Evolutionary conservation across 352 stramenopile genomes (phyloP).

Genomic region (Phytophthora lateralis): DNA sequence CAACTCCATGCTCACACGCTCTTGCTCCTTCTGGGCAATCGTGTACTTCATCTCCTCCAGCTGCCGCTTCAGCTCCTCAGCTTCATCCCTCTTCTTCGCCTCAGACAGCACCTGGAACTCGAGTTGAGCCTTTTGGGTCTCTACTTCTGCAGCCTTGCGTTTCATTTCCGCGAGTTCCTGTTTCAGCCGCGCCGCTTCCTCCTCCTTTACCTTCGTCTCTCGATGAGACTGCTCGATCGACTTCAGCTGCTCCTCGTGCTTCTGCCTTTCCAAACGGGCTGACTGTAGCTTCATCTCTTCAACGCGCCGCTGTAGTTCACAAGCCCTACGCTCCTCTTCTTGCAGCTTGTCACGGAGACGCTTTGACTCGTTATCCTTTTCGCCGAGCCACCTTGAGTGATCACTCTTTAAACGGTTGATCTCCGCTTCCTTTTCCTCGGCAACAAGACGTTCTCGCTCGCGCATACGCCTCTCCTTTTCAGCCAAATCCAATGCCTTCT

Average conservation of each 20-base stretch:
- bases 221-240: constrained; percentile 39
- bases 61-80: constrained; percentile 42
- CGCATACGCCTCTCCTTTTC: constrained; percentile 66
- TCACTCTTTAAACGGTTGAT: constrained; percentile 71
- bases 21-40: constrained; percentile 54
- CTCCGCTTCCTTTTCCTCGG: constrained; percentile 64
- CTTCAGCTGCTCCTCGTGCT: constrained; percentile 47
- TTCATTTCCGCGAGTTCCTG: constrained; percentile 67
- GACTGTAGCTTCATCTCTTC: constrained; percentile 57
- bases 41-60: constrained; percentile 54
- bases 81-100: constrained; percentile 43
- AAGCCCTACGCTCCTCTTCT: constrained; percentile 59
- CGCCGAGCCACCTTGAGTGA: constrained; percentile 65
- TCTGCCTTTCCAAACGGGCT: constrained; percentile 46
- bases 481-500: constrained; percentile 56
- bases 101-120: constrained; percentile 43
- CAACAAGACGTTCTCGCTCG: constrained; percentile 54
- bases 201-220: constrained; percentile 46
- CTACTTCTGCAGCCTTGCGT: constrained; percentile 35
- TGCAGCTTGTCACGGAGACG: constrained; percentile 65
- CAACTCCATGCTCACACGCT: constrained; percentile 55
- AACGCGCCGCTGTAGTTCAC: constrained; percentile 59
- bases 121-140: constrained; percentile 49
- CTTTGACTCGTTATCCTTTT: constrained; percentile 74
- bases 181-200: constrained; percentile 50